Conservation (phyloP, 2,329 filamentous ascomycete species). For the Verticillium nonalfalfae region DNA sequence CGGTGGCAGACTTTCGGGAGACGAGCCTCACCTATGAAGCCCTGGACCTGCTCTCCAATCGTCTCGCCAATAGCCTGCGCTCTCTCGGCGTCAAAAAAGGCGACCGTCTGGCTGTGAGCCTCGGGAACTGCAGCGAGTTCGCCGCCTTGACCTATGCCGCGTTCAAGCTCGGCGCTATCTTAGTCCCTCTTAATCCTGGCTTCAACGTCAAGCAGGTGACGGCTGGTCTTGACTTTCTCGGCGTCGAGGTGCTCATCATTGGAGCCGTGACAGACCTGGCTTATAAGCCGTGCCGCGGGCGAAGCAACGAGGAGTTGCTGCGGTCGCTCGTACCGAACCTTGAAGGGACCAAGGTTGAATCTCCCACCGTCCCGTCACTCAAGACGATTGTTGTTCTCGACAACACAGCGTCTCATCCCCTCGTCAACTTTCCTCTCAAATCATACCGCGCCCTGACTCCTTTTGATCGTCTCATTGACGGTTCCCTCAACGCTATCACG, state of each 20-base stretch:
- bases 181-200: conserved; percentile 88
- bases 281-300: conserved; percentile 49
- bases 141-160: conserved; percentile 81
- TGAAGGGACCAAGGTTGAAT: conserved; percentile 23
- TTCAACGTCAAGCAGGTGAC: conserved; percentile 78
- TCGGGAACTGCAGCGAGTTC: conserved; percentile 82
- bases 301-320: conserved; percentile 45
- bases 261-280: conserved; percentile 84
- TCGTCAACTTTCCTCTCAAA: conserved; percentile 36
- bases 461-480: conserved; percentile 32
- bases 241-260: conserved; percentile 68
- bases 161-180: conserved; percentile 88
- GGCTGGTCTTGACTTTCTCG: conserved; percentile 71
- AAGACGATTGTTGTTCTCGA: conserved; percentile 69
- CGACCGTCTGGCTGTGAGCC: conserved; percentile 75
- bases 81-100: conserved; percentile 72
- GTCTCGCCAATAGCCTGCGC: conserved; percentile 63
- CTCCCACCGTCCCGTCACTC: conserved; percentile 58
- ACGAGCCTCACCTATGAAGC: conserved; percentile 65
- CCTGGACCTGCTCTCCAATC: conserved; percentile 72
- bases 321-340: conserved; percentile 37
- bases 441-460: conserved; percentile 32
- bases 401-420: conserved; percentile 53
- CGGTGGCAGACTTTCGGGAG: conserved; percentile 54
- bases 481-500: conserved; percentile 23